Evolutionary conservation across 1,284 basidiomycete species (phyloP), one percentile per base, ranked within the genome.

Genomic region (Ustilago sp.): DNA sequence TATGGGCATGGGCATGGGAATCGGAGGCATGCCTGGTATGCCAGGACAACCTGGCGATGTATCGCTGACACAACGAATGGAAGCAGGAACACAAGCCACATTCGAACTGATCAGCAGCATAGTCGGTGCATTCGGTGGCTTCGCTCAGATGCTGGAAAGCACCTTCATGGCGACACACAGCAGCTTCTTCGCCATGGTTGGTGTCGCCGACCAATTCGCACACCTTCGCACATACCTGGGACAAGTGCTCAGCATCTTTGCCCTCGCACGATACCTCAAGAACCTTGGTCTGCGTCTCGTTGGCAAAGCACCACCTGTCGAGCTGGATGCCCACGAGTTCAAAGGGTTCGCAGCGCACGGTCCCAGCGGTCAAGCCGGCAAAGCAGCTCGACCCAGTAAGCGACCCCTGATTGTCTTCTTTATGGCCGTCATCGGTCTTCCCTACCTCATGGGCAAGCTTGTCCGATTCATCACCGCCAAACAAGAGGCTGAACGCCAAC

Each of bases 141-240:
- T 99, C 70, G 93, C 97, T 0, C 97, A 99, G 87, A 96, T 99
- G 91, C 91, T 99, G 80, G 96, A 99, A 87, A 93, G 91, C 48
- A 99, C 97, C 4, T 99, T 98, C 87, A 94, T 98, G 93, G 97
- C 97, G 4, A 99, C 97, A 0, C 97, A 99, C 87, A 95, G 93
- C 4, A 93, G 91, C 50, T 99, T 99, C 88, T 99, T 98, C 86
- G 96, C 96, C 69, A 98, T 99, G 93, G 94, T 98, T 63, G 94
- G 95, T 71, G 95, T 99, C 34, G 90, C 95, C 45, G 96, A 99
- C 84, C 97, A 99, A 86, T 93, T 99, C 83, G 92, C 92, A 8
- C 92, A 93, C 79, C 90, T 98, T 51, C 91, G 95, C 59, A 93
- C 95, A 80, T 95, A 95, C 34, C 90, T 99, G 13, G 95, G 95